Evolutionary conservation across 345 rosid species (phyloP).

Genomic region (Eutrema japonicum): DNA sequence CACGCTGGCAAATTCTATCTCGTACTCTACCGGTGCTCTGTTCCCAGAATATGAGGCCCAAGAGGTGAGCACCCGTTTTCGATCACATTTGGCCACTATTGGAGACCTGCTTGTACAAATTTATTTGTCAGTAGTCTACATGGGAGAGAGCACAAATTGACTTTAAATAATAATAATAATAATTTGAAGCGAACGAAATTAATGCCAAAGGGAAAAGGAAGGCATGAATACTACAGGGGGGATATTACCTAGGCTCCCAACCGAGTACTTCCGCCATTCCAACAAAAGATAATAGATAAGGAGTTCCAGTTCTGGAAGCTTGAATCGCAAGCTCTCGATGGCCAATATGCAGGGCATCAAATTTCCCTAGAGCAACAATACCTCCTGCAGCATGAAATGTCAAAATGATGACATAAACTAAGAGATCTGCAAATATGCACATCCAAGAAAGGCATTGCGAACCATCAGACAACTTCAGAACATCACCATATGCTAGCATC

Average conservation of each 20-base stretch:
- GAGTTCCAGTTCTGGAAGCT: constrained; percentile 87
- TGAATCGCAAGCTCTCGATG: constrained; percentile 94
- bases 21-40: constrained; percentile 64
- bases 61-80: constrained; percentile 75
- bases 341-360: constrained; percentile 92
- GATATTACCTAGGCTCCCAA: constrained; percentile 84
- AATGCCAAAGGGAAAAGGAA: constrained; percentile 14
- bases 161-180: not conserved
- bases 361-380: constrained; percentile 92
- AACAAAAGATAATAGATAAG: constrained; percentile 81
- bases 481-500: constrained; percentile 7
- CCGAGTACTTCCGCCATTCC: constrained; percentile 95
- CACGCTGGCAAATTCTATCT: constrained; percentile 73
- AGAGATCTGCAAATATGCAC: not conserved
- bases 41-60: constrained; percentile 82
- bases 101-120: constrained; percentile 61
- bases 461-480: constrained; percentile 12
- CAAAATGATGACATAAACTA: not conserved
- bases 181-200: not conserved
- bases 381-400: constrained; percentile 63
- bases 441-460: constrained; percentile 7
- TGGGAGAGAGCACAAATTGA: not conserved
- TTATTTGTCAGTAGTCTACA: constrained; percentile 5
- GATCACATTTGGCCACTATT: constrained; percentile 85
- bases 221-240: constrained; percentile 7